Percentiles rank a stretch among this genome's conserved stretches.
These are phyloP conservation scores for Quercus aquifolioides DNA, from an alignment of 306 rosid species.

Conservation along the genomic window DNA sequence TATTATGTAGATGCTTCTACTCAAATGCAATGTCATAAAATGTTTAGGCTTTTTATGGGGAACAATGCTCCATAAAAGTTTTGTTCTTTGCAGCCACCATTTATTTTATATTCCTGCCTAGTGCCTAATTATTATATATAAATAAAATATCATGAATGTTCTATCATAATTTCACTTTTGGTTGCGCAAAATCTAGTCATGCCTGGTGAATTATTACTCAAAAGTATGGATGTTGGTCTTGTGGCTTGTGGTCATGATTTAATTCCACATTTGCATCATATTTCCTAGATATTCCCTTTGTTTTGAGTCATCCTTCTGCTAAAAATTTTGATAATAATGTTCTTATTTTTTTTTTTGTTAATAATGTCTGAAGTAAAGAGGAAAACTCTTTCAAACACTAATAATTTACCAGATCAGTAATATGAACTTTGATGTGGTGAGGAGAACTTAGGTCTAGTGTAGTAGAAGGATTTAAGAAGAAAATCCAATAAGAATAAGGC, in stretches of 20 bases:
- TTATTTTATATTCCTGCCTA: neutral
- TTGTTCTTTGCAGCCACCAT: neutral
- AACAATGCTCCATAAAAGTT: conserved; percentile 7
- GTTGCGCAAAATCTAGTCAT: neutral
- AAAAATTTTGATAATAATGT: too few relatives aligned
- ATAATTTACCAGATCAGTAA: too few relatives aligned
- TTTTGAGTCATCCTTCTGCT: neutral
- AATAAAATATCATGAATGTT: neutral
- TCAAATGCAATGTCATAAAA: neutral
- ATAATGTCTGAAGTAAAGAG: too few relatives aligned
- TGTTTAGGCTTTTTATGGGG: conserved; percentile 2
- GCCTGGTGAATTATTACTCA: neutral
- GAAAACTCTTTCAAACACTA: too few relatives aligned
- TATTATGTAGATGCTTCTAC: conserved; percentile 14
- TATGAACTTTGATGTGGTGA: too few relatives aligned
- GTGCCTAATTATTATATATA: neutral
- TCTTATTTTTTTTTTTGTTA: too few relatives aligned
- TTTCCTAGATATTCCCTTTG: conserved; percentile 10
- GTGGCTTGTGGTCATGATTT: conserved; percentile 1
- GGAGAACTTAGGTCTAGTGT: too few relatives aligned
- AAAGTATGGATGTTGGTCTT: conserved; percentile 4
- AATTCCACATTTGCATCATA: conserved; percentile 14
- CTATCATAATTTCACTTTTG: neutral
- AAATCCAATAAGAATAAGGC: too few relatives aligned
- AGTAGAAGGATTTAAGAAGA: too few relatives aligned